phyloP scores from a whole-genome alignment of 306 rosid genomes.

The Phaseolus lunatus region DNA sequence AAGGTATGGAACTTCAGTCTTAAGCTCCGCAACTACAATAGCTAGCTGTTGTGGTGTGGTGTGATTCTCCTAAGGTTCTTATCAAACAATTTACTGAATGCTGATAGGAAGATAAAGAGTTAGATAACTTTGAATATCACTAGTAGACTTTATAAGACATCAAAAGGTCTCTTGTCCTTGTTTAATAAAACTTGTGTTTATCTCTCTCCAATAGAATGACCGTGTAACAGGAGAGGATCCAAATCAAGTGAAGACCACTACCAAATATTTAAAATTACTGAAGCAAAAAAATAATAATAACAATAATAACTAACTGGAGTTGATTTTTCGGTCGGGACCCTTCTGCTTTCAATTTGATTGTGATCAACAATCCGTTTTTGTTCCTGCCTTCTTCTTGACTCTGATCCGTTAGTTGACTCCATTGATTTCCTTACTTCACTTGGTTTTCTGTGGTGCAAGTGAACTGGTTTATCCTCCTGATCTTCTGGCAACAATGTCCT shows the following conservation, averaged over 20 bases:
- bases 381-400: slow-evolving; percentile 66
- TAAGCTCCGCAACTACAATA: no score
- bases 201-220: background rate
- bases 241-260: background rate
- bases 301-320: slow-evolving; percentile 62
- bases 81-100: background rate
- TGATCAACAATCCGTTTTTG: slow-evolving; percentile 52
- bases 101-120: background rate
- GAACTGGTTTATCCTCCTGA: slow-evolving; percentile 58
- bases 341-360: slow-evolving; percentile 59
- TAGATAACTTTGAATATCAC: background rate
- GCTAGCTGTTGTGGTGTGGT: no score
- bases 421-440: slow-evolving; percentile 51
- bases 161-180: background rate
- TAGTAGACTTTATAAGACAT: background rate
- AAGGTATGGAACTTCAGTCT: no score
- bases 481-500: slow-evolving; percentile 59
- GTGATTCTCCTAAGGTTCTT: no score
- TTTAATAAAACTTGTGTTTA: background rate
- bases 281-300: background rate
- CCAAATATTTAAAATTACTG: background rate
- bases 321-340: slow-evolving; percentile 53
- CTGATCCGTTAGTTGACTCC: slow-evolving; percentile 56
- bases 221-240: background rate
- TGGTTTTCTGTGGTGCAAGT: slow-evolving; percentile 50